These are phyloP conservation scores for Cystobasidium onofrii DNA, from an alignment of 768 basidiomycete genomes.

Conservation along the genomic window DNA sequence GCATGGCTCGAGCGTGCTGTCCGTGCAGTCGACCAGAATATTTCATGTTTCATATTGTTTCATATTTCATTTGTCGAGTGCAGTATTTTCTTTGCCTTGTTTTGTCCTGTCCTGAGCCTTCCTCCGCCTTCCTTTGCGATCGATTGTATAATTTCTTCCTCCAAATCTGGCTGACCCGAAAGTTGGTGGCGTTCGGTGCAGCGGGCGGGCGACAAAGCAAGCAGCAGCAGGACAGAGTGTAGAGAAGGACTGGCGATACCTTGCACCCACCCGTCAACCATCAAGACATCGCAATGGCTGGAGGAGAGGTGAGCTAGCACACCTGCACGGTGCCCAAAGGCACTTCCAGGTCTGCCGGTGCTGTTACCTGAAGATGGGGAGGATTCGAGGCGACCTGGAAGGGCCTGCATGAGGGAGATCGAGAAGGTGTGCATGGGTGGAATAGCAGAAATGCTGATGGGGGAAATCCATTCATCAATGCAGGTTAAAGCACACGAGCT, in stretches of 20 bases:
- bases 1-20: too few species aligned
- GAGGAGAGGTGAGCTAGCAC: not conserved
- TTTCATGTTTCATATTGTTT: too few species aligned
- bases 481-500: constrained; percentile 31
- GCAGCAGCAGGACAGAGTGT: not conserved
- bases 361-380: not conserved
- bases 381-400: not conserved
- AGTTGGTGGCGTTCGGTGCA: not conserved
- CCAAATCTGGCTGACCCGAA: not conserved
- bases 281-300: constrained; percentile 3
- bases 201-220: not conserved
- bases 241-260: not conserved
- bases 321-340: not conserved
- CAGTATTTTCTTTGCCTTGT: not conserved
- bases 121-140: not conserved
- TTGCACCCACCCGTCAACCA: not conserved
- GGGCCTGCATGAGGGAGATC: not conserved
- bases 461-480: not conserved
- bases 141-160: not conserved
- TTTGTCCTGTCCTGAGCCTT: not conserved
- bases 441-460: not conserved
- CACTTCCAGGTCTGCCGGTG: not conserved
- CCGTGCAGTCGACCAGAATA: too few species aligned
- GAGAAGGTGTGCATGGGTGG: not conserved
- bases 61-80: too few species aligned